Evolutionary conservation across 139 green algal genomes (phyloP), one percentile per base, ranked within the genome.

Genomic region (Prasinococcaceae sp.): DNA sequence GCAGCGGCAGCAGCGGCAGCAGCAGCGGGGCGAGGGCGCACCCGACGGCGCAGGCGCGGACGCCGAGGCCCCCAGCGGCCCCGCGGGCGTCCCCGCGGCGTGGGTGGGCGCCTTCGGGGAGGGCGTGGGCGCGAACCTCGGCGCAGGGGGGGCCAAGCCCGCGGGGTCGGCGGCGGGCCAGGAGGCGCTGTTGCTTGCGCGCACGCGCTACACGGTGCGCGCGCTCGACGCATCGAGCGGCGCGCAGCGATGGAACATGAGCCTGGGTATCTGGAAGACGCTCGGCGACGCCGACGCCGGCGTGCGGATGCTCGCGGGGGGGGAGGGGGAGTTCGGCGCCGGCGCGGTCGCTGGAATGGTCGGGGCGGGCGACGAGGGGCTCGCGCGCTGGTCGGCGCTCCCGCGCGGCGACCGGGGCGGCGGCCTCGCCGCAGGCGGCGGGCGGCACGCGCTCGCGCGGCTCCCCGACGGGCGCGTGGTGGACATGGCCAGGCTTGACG

Each of bases 181-280:
- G n/a, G n/a, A n/a, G n/a, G n/a, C 58, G 23, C 39, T 67, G 8
- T 29, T 61, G 19, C 9, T 74, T 20, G 48, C 40, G 36, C 44
- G 58, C 16, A 69, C 56, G 14, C 59, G 69, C 17, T 74, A 66
- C 47, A 55, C 26, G 37, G 58, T 74, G 24, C 47, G 47, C 16
- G 35, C 56, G 20, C 24, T 68, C 14, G 65, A 69, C 22, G 32
- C 36, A 2, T 14, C 10, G 28, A 59, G 40, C 2, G 59, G 47
- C 22, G 23, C 26, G 17, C 33, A 66, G 55, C 50, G 47, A 6
- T 74, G 65, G 65, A 69, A 68, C 32, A 30, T 74, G 12, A 60
- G 41, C 23, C 29, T 68, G n/a, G 50, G 40, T 26, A 39, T 42
- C 41, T 49, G 54, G 19, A 27, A 29, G 17, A 49, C 36, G 39